Conservation (phyloP, 1,284 basidiomycete species). For the Porogramme epimiltina region DNA sequence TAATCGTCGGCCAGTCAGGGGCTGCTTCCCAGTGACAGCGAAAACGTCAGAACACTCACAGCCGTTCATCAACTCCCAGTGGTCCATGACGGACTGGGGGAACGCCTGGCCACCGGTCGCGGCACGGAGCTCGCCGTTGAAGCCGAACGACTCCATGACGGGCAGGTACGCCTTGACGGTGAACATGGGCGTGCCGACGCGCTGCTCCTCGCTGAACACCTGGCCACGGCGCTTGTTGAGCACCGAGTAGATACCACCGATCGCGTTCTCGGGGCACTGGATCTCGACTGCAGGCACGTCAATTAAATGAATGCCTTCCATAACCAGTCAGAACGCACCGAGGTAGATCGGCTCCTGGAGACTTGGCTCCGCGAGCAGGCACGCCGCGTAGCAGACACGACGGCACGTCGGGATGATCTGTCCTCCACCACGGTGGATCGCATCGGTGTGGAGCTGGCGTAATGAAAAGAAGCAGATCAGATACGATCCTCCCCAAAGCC, state of each 20-base stretch:
- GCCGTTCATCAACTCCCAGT: slow-evolving; percentile 87
- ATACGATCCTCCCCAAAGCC: neutral
- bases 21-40: slow-evolving; percentile 18
- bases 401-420: slow-evolving; percentile 96
- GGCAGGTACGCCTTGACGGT: slow-evolving; percentile 99
- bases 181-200: slow-evolving; percentile 98
- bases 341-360: slow-evolving; percentile 98
- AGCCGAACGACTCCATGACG: slow-evolving; percentile 97
- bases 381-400: slow-evolving; percentile 96
- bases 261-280: slow-evolving; percentile 96
- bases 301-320: neutral
- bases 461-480: slow-evolving; percentile 2
- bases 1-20: slow-evolving; percentile 5
- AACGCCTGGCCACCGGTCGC: slow-evolving; percentile 97
- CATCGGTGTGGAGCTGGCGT: slow-evolving; percentile 90
- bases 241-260: slow-evolving; percentile 96
- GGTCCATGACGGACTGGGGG: slow-evolving; percentile 96
- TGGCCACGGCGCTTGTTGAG: slow-evolving; percentile 99
- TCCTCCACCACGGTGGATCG: slow-evolving; percentile 99
- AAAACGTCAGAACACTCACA: slow-evolving; percentile 45
- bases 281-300: slow-evolving; percentile 74
- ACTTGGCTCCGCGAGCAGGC: slow-evolving; percentile 88
- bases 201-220: slow-evolving; percentile 97
- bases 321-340: slow-evolving; percentile 44
- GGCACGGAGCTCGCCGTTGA: slow-evolving; percentile 95